Evolutionary conservation across 2,329 filamentous ascomycete species (phyloP).

Genomic region (Fusarium siculi): DNA sequence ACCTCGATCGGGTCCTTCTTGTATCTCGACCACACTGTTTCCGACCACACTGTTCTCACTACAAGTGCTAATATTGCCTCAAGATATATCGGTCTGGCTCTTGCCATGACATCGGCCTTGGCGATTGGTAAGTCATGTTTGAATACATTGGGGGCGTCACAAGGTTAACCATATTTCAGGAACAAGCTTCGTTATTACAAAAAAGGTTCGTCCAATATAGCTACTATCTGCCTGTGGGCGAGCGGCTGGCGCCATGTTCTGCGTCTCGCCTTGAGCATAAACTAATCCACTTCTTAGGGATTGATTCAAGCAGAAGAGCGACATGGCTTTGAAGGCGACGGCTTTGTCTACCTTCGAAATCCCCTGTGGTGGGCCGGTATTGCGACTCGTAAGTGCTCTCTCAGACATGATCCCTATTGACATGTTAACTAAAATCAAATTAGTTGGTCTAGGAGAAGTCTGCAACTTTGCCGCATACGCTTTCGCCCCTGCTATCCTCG

Average conservation of each 20-base stretch:
- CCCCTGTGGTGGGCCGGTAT: slow-evolving; percentile 99
- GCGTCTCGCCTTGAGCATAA: not conserved
- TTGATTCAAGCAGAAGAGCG: slow-evolving; percentile 89
- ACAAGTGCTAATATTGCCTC: slow-evolving; percentile 29
- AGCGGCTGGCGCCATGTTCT: not conserved
- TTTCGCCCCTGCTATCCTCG: slow-evolving; percentile 97
- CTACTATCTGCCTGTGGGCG: not conserved
- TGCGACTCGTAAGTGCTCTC: slow-evolving; percentile 75
- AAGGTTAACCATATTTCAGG: slow-evolving; percentile 61
- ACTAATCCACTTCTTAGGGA: slow-evolving; percentile 64
- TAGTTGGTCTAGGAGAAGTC: slow-evolving; percentile 91
- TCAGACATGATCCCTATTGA: not conserved
- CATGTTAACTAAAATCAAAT: slow-evolving; percentile 33
- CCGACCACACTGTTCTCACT: not conserved
- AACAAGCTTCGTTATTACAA: slow-evolving; percentile 98
- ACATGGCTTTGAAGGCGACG: slow-evolving; percentile 97
- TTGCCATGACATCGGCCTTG: slow-evolving; percentile 79
- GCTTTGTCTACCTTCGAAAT: slow-evolving; percentile 91
- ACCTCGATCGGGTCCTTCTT: slow-evolving; percentile 7
- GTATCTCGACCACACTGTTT: not conserved
- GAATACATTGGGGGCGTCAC: not conserved
- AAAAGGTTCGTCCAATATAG: slow-evolving; percentile 74
- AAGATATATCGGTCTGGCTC: slow-evolving; percentile 80
- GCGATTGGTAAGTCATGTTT: slow-evolving; percentile 72
- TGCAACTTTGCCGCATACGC: slow-evolving; percentile 99